Conservation (phyloP, 176 grass and related monocot genomes). For the Carex littledalei region DNA sequence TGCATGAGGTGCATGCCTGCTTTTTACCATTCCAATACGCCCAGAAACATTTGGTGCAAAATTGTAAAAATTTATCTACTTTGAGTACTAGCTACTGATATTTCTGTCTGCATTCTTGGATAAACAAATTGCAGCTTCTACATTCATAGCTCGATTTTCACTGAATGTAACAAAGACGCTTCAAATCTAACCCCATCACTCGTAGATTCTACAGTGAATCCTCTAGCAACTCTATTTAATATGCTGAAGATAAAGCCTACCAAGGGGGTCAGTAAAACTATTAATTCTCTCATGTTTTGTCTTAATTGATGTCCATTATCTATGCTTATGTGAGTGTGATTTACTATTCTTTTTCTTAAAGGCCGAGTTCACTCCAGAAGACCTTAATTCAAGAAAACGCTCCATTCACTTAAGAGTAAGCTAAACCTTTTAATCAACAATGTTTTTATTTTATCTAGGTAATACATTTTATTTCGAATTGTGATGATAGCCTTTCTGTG, state of each 20-base stretch:
- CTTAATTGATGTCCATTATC: background rate
- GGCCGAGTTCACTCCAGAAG: constrained; percentile 77
- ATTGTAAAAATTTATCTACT: background rate
- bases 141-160: constrained; percentile 70
- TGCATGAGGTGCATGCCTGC: background rate
- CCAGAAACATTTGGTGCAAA: background rate
- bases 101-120: background rate
- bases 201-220: constrained; percentile 39
- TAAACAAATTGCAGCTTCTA: constrained; percentile 49
- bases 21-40: background rate
- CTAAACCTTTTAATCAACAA: background rate
- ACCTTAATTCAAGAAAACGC: constrained; percentile 47
- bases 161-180: constrained; percentile 28
- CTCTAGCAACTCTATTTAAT: constrained; percentile 50
- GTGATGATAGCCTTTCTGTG: background rate
- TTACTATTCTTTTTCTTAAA: constrained; percentile 17
- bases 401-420: constrained; percentile 58
- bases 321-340: background rate
- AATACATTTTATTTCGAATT: background rate
- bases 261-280: constrained; percentile 40
- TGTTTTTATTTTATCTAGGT: background rate
- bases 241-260: constrained; percentile 54
- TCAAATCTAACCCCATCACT: constrained; percentile 33
- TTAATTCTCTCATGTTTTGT: background rate
- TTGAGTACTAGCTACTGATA: background rate